Evolutionary conservation across 768 basidiomycete species (phyloP).

Genomic region (Gelatoporia subvermispora): DNA sequence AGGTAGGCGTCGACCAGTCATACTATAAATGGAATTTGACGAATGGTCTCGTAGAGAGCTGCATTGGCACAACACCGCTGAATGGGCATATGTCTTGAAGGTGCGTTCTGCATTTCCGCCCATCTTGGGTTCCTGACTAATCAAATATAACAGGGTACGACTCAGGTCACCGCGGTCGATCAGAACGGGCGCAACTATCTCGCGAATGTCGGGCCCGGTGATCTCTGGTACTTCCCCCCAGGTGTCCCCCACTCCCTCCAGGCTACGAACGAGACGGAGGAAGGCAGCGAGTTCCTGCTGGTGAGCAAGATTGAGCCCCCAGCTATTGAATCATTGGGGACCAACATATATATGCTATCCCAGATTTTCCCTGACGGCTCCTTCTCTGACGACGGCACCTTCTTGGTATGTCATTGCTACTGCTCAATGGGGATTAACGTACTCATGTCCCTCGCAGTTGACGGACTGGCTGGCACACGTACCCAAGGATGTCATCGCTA

Average conservation of each 20-base stretch:
- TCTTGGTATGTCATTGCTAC: slow-evolving; percentile 32
- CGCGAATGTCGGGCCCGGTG: slow-evolving; percentile 44
- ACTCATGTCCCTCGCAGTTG: slow-evolving; percentile 36
- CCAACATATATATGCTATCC: neutral
- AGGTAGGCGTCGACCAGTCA: slow-evolving; percentile 8
- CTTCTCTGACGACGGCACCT: slow-evolving; percentile 52
- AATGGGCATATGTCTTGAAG: slow-evolving; percentile 28
- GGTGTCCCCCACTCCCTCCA: slow-evolving; percentile 54
- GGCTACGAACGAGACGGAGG: slow-evolving; percentile 39
- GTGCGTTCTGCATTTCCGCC: neutral
- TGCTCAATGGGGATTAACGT: too few relatives aligned
- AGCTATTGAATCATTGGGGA: neutral
- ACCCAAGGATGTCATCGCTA: slow-evolving; percentile 49
- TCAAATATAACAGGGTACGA: slow-evolving; percentile 32
- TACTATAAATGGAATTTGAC: neutral
- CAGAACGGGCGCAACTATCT: slow-evolving; percentile 43
- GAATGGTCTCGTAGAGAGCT: slow-evolving; percentile 16
- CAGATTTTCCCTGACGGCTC: slow-evolving; percentile 47
- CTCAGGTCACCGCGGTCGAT: slow-evolving; percentile 46
- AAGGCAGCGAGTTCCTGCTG: slow-evolving; percentile 49
- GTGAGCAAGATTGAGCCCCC: slow-evolving; percentile 19
- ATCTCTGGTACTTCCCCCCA: slow-evolving; percentile 55
- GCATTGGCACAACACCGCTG: slow-evolving; percentile 28
- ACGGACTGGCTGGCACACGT: slow-evolving; percentile 54
- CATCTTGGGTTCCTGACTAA: neutral